phyloP scores from a whole-genome alignment of 352 stramenopile species.

The Poterioochromonas sp. region DNA sequence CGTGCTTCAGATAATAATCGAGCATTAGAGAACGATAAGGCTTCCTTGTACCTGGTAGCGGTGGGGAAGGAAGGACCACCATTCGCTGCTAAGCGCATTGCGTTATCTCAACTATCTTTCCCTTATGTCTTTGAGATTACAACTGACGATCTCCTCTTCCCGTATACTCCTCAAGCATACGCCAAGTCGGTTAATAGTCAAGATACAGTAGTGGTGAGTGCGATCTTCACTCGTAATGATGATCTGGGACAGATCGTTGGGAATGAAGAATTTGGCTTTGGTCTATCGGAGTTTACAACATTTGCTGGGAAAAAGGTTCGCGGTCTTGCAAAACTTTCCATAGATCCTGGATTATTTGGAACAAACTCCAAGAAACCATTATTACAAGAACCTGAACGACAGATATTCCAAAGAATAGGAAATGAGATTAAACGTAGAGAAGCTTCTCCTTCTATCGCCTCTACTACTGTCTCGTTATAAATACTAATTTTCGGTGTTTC shows the following conservation, averaged over 20 bases:
- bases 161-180: not conserved
- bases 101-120: not conserved
- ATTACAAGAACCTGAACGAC: no score
- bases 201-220: not conserved
- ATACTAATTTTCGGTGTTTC: no score
- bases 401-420: no score
- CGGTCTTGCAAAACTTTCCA: not conserved
- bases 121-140: slow-evolving; percentile 5
- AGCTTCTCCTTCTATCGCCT: no score
- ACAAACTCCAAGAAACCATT: no score
- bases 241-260: not conserved
- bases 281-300: not conserved
- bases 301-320: not conserved
- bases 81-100: not conserved
- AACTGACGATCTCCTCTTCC: not conserved
- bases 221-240: not conserved
- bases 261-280: not conserved
- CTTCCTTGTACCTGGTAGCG: not conserved
- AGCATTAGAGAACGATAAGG: not conserved
- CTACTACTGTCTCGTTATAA: no score
- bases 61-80: not conserved
- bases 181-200: not conserved
- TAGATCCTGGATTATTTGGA: no score
- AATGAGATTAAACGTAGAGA: no score
- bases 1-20: not conserved